Percentiles rank a stretch among this genome's conserved stretches.
Evolutionary conservation across 805 yeast genomes (phyloP).

Genomic region (Zygoascus ofunaensis): DNA sequence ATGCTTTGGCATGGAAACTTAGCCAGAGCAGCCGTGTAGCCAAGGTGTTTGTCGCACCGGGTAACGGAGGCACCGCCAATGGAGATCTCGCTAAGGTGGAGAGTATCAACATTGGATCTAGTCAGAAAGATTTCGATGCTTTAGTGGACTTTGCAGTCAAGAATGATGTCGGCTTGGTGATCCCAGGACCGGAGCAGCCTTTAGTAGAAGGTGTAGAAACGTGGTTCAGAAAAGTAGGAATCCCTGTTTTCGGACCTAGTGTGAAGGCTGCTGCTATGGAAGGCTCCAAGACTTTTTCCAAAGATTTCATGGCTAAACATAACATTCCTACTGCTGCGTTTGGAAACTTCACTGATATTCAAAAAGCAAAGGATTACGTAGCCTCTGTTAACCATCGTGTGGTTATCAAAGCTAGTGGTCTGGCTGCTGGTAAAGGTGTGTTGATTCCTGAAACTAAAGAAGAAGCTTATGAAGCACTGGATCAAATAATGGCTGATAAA

Average conservation of each 20-base stretch:
- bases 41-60: constrained; percentile 86
- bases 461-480: constrained; percentile 78
- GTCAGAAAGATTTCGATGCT: constrained; percentile 56
- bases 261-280: constrained; percentile 87
- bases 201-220: constrained; percentile 85
- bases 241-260: constrained; percentile 96
- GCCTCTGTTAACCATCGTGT: constrained; percentile 57
- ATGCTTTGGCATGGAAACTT: constrained; percentile 89
- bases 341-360: constrained; percentile 69
- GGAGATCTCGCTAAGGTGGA: constrained; percentile 43
- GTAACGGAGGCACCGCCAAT: constrained; percentile 83
- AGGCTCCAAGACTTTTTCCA: constrained; percentile 92
- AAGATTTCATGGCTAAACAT: constrained; percentile 87
- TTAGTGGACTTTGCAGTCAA: constrained; percentile 68
- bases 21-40: constrained; percentile 65
- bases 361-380: constrained; percentile 66
- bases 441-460: constrained; percentile 75
- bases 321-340: constrained; percentile 91
- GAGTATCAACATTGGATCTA: constrained; percentile 60
- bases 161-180: constrained; percentile 58
- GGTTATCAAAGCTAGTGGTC: constrained; percentile 94
- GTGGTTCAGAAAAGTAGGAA: constrained; percentile 68
- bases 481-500: constrained; percentile 80
- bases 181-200: constrained; percentile 99
- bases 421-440: constrained; percentile 99